Percentiles rank a stretch among this genome's conserved stretches.
These are phyloP conservation scores for Nemania abortiva DNA, from an alignment of 2,329 filamentous ascomycete species.

Conservation along the genomic window DNA sequence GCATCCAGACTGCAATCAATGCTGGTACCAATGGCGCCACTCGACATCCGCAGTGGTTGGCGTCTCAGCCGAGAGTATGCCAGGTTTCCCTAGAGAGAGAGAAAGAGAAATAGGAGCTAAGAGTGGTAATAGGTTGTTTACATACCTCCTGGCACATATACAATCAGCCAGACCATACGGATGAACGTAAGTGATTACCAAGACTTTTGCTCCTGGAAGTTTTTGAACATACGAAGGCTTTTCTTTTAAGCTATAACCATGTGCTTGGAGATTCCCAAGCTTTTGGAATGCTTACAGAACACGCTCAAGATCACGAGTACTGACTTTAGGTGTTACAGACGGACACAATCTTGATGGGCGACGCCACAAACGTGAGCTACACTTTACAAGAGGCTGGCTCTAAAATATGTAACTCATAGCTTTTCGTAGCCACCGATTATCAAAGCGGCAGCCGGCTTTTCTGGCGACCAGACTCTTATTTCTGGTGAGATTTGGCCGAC, in stretches of 20 bases:
- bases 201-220: neutral
- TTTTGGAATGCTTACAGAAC: neutral
- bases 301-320: neutral
- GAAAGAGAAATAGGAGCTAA: slow-evolving; percentile 18
- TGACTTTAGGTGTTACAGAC: slow-evolving; percentile 39
- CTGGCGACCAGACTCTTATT: slow-evolving; percentile 51
- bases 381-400: neutral
- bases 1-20: slow-evolving; percentile 57
- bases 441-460: slow-evolving; percentile 56
- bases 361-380: slow-evolving; percentile 55
- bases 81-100: slow-evolving; percentile 5
- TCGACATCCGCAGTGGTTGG: slow-evolving; percentile 56
- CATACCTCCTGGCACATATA: slow-evolving; percentile 58
- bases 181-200: slow-evolving; percentile 49
- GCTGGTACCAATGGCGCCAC: slow-evolving; percentile 50
- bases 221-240: neutral
- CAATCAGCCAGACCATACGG: slow-evolving; percentile 54
- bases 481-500: slow-evolving; percentile 44
- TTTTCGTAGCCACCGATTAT: slow-evolving; percentile 55
- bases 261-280: neutral
- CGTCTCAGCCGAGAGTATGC: slow-evolving; percentile 56
- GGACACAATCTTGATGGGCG: slow-evolving; percentile 61
- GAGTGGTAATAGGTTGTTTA: slow-evolving; percentile 55
- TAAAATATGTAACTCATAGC: slow-evolving; percentile 15
- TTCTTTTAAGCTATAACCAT: neutral